Base-by-base conservation (phyloP, 2,329 filamentous ascomycete species). In the Xylariaceae sp. region DNA sequence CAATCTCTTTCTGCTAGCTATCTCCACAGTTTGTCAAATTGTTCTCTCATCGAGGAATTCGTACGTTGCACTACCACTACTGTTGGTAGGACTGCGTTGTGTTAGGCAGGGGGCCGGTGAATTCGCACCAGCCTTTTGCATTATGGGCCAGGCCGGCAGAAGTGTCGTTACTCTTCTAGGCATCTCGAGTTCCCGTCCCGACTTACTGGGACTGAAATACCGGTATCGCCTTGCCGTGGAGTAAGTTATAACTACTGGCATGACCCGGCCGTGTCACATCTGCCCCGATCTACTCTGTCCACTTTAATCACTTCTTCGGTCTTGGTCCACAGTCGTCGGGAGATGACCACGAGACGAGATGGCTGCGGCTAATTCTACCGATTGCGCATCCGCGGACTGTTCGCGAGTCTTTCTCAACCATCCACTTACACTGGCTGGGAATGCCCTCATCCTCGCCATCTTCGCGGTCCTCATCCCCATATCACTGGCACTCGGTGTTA, bases 401-500 rank as follows among this genome's bases (percentile, higher is more conserved):
- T 56, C 64, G 48, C 63, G 55, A 54, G 11, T 55, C 56, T 78
- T 76, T 61, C 73, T 77, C 57, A 62, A 65, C 48, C 75, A 78
- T 58, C 62, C 65, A 48, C 73, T 73, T 17, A 69, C 70, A 42
- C 64, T 78, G 50, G 71, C 67, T 11, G 77, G 75, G 48, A 80
- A 78, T 64, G 72, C 67, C 35, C 64, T 76, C 47, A 66, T 80
- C 53, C 70, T 80, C 18, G 72, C 70, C 7, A 62, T 72, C 7
- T 80, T 78, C 64, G 73, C 70, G 7, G 53, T 74, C 42, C 69
- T 80, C 35, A 67, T 77, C n/a, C 73, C 77, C 8, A 59, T 73
- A 47, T 66, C 72, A 23, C 59, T 76, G 8, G 73, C 73, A 51
- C 62, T 76, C 17, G 78, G 77, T 13, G 63, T 75, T 47, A 74